Evolutionary conservation across 352 stramenopile species (phyloP).

Genomic region (Pythium biforme): DNA sequence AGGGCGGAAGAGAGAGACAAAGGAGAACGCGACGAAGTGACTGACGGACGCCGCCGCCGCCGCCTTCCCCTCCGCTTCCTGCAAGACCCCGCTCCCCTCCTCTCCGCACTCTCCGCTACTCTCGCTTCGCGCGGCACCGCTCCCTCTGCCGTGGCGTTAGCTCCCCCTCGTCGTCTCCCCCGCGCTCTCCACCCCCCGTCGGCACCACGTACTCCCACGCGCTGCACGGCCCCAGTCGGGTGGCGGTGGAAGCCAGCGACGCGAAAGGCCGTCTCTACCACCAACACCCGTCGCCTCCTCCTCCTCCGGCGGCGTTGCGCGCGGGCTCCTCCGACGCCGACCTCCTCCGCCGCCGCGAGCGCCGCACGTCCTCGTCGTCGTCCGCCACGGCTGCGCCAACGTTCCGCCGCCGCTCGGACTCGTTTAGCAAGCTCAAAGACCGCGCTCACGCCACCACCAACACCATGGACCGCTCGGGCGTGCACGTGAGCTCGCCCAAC

Average conservation of each 20-base stretch:
- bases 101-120: background rate
- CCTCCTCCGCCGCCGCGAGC: slow-evolving; percentile 5
- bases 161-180: background rate
- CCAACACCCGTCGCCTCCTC: background rate
- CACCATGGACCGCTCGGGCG: slow-evolving; percentile 3
- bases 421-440: background rate
- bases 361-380: slow-evolving; percentile 12
- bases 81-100: background rate
- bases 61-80: background rate
- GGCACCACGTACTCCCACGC: slow-evolving; percentile 27
- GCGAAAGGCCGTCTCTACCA: background rate
- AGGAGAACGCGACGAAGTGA: slow-evolving; percentile 15
- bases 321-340: background rate
- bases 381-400: background rate
- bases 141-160: background rate
- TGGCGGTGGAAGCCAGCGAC: slow-evolving; percentile 11
- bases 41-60: slow-evolving; percentile 1
- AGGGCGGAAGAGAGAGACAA: slow-evolving; percentile 17
- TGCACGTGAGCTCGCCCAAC: background rate
- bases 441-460: background rate
- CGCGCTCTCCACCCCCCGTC: background rate
- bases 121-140: too few relatives aligned
- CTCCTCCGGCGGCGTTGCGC: background rate
- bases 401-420: background rate
- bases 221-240: slow-evolving; percentile 22